Evolutionary conservation across 164 flowering plant genomes (phyloP).

Genomic region (Aristolochia californica): DNA sequence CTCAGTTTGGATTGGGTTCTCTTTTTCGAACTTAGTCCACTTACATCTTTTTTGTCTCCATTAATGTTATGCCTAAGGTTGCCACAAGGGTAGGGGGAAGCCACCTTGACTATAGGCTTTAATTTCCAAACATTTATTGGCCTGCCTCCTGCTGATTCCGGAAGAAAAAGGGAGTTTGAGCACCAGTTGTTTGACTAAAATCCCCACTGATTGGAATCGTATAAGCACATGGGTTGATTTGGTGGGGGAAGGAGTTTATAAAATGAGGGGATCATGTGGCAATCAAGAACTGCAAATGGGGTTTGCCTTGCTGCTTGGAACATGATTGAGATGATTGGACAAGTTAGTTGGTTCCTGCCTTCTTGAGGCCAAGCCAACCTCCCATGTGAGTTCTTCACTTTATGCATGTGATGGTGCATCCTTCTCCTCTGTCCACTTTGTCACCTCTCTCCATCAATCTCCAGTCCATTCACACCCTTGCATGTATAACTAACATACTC

Average conservation of each 20-base stretch:
- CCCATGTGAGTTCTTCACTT: constrained; percentile 34
- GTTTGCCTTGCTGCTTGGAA: constrained; percentile 14
- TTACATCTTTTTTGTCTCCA: no score
- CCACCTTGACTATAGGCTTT: background rate
- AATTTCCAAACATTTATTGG: background rate
- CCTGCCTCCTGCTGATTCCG: background rate
- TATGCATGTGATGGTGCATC: constrained; percentile 31
- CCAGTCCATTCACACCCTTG: background rate
- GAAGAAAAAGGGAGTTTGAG: background rate
- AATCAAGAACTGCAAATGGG: constrained; percentile 10
- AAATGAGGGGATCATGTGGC: constrained; percentile 19
- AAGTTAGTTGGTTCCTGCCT: constrained; percentile 19
- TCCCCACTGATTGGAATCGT: constrained; percentile 2
- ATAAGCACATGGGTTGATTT: constrained; percentile 17
- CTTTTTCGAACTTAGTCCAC: no score
- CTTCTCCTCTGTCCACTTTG: background rate
- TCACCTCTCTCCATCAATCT: background rate
- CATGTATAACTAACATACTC: no score
- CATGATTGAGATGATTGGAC: constrained; percentile 22
- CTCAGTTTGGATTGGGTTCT: no score
- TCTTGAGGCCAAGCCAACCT: constrained; percentile 19
- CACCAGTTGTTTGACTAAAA: constrained; percentile 5
- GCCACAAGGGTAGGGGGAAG: background rate
- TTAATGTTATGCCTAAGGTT: background rate
- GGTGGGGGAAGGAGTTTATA: constrained; percentile 16